Evolutionary conservation across 768 basidiomycete genomes (phyloP).

Genomic region (Dendrothele bispora): DNA sequence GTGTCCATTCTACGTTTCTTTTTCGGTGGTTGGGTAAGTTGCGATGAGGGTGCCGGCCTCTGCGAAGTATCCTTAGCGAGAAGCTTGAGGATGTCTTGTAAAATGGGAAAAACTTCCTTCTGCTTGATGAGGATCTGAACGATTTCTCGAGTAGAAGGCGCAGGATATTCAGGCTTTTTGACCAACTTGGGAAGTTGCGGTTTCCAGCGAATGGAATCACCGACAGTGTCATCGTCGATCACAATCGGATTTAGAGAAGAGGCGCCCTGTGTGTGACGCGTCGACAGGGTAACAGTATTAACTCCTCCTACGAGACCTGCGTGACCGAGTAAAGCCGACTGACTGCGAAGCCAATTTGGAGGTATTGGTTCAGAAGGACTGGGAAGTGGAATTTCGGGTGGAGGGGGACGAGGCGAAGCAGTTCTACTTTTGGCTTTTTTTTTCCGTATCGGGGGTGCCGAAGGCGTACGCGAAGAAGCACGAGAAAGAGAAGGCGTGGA

Average conservation of each 20-base stretch:
- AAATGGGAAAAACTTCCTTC: conserved; percentile 64
- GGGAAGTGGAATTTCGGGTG: conserved; percentile 62
- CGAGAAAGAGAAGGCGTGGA: conserved; percentile 15
- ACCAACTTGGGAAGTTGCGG: conserved; percentile 26
- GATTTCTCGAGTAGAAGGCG: conserved; percentile 58
- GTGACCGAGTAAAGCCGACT: conserved; percentile 67
- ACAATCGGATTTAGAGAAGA: conserved; percentile 68
- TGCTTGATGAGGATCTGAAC: conserved; percentile 59
- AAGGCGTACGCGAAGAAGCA: conserved; percentile 21
- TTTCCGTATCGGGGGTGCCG: conserved; percentile 28
- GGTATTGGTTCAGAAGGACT: conserved; percentile 62
- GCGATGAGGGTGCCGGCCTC: conserved; percentile 6
- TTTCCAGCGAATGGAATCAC: conserved; percentile 13
- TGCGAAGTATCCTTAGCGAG: background rate
- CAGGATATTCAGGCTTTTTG: conserved; percentile 43
- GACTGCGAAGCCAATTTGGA: conserved; percentile 70
- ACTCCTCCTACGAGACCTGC: conserved; percentile 72
- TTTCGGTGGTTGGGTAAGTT: conserved; percentile 23
- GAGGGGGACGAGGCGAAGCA: conserved; percentile 45
- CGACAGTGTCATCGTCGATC: conserved; percentile 49
- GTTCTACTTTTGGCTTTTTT: conserved; percentile 32
- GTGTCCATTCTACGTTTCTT: conserved; percentile 65
- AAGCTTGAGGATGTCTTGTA: conserved; percentile 61
- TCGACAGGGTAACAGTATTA: conserved; percentile 53
- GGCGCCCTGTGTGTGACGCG: conserved; percentile 45